phyloP scores from a whole-genome alignment of 2,329 filamentous ascomycete genomes.

The Microsporum audouinii region DNA sequence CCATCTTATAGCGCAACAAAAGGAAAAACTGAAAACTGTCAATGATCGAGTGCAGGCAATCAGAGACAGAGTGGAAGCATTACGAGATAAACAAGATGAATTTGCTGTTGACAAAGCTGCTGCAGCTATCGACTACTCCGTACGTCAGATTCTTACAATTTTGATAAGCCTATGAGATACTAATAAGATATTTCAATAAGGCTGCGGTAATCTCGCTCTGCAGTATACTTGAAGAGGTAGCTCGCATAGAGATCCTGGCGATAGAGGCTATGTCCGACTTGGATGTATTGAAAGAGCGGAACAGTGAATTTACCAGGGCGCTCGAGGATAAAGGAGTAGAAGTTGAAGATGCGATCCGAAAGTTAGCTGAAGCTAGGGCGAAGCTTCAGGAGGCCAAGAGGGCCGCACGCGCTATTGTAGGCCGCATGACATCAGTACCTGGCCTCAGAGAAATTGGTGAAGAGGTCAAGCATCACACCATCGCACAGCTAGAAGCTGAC shows the following conservation, averaged over 20 bases:
- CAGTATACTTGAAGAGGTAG: conserved; percentile 48
- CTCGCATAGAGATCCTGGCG: conserved; percentile 58
- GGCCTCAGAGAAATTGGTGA: conserved; percentile 3
- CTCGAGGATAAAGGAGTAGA: conserved; percentile 25
- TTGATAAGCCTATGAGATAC: not conserved
- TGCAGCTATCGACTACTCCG: conserved; percentile 45
- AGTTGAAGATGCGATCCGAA: conserved; percentile 22
- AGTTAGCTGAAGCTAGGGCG: not conserved
- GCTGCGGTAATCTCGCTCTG: conserved; percentile 47
- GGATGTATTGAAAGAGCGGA: conserved; percentile 54
- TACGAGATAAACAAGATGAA: conserved; percentile 46
- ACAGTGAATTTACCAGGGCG: conserved; percentile 45
- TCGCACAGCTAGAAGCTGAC: conserved; percentile 58
- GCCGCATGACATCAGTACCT: conserved; percentile 17
- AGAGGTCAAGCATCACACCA: conserved; percentile 35
- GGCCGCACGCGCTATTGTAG: conserved; percentile 11
- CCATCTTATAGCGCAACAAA: conserved; percentile 28
- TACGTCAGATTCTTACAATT: conserved; percentile 24
- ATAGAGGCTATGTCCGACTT: conserved; percentile 79
- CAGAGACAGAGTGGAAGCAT: conserved; percentile 39
- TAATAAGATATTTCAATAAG: not conserved
- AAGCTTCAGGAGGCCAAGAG: conserved; percentile 15
- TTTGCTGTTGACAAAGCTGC: conserved; percentile 47
- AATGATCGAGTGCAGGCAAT: conserved; percentile 32
- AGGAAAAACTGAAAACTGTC: conserved; percentile 37